Conservation (phyloP, 371 early-diverging fungal genomes). For the Chytridium lagenaria region DNA sequence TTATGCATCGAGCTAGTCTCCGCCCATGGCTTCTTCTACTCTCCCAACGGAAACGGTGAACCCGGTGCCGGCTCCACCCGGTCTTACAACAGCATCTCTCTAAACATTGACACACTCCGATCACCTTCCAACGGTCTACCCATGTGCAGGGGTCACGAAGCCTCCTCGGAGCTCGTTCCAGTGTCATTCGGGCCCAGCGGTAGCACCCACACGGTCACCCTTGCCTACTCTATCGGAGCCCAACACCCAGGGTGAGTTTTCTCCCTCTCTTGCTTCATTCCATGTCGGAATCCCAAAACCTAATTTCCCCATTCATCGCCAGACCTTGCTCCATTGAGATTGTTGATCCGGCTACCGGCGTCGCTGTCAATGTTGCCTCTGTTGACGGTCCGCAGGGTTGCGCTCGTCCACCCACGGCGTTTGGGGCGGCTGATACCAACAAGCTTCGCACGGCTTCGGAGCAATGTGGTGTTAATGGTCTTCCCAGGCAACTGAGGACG, state of each 20-base stretch:
- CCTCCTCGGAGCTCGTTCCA: neutral
- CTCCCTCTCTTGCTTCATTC: neutral
- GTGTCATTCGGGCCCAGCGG: slow-evolving; percentile 2
- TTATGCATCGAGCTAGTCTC: neutral
- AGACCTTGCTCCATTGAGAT: slow-evolving; percentile 24
- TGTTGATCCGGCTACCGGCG: slow-evolving; percentile 5
- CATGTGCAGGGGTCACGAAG: neutral
- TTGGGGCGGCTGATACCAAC: neutral
- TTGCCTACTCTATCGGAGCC: slow-evolving; percentile 20
- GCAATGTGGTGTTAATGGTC: neutral
- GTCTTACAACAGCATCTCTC: neutral
- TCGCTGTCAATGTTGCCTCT: neutral
- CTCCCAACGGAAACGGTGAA: slow-evolving; percentile 12
- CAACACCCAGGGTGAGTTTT: slow-evolving; percentile 14
- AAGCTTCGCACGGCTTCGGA: neutral
- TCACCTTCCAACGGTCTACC: neutral
- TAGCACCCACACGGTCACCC: slow-evolving; percentile 11
- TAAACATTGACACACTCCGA: slow-evolving; percentile 18
- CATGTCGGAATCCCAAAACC: neutral
- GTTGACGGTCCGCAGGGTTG: slow-evolving; percentile 17
- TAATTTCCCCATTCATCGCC: neutral
- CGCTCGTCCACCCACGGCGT: neutral
- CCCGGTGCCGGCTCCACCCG: slow-evolving; percentile 9
- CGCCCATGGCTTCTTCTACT: slow-evolving; percentile 19
- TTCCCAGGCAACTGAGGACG: slow-evolving; percentile 9